Base-by-base conservation (phyloP, 73 alveolate genomes). In the Paramecium tetraurelia region DNA sequence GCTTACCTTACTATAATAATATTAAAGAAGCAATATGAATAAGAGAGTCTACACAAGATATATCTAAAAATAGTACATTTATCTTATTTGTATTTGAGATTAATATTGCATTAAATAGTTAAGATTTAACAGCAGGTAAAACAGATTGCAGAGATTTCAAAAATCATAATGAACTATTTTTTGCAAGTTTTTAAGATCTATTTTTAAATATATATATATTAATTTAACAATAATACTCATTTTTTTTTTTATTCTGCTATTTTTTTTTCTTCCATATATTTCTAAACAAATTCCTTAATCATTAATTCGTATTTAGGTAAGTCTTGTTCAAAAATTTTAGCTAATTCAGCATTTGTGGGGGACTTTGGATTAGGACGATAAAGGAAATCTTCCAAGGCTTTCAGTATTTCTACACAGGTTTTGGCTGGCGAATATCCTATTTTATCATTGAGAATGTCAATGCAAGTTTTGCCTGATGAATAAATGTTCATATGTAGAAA, bases 301-400 rank as follows among this genome's bases (percentile, higher is more conserved):
- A 14, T 2, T 7, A 1, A 22, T 31, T 80, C 90, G 14, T 80
- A 80, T 80, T 80, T 48, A 11, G 31, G 31, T 80, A 29, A 20
- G 8, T 80, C 46, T 12, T 21, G 22, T 35, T 44, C 48, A 80
- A 43, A 80, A 16, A 18, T 38, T 20, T 44, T 24, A 24, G 90
- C 90, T 80, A 31, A 44, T 22, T 21, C 57, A 43, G 36, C 43
- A 80, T 41, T 27, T 18, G 75, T 80, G 0, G 90, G 90, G 43
- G 90, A 80, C 7, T 44, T 80, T 4, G 90, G 90, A 80, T 80
- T 80, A 80, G 90, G 90, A 24, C 43, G 31, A 35, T 80, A 80
- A 16, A 80, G 75, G 75, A 80, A 80, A 1, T 35, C 57, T 35
- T 80, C 90, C 18, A 80, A 24, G 12, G 76, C 90, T 80, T 33